Evolutionary conservation across 2,329 filamentous ascomycete genomes (phyloP).

Genomic region (Microdochium nivale): DNA sequence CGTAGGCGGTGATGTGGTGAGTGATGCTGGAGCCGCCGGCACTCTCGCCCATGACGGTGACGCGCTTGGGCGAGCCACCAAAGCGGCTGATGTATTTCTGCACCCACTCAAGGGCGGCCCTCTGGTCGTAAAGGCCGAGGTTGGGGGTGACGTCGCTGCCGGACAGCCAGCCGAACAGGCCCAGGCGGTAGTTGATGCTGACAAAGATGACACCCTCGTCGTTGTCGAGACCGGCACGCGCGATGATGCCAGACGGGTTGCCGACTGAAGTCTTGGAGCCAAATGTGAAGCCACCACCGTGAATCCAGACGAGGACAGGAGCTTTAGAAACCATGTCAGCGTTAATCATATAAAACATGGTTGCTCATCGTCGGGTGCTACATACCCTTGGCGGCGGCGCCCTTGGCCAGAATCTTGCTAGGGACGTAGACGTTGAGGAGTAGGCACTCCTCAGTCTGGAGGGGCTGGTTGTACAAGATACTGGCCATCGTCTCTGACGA

Average conservation of each 20-base stretch:
- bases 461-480: constrained; percentile 42
- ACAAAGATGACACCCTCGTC: constrained; percentile 53
- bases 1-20: constrained; percentile 38
- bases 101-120: constrained; percentile 66
- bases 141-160: constrained; percentile 62
- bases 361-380: background rate
- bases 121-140: constrained; percentile 64
- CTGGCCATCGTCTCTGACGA: constrained; percentile 51
- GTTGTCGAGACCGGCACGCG: constrained; percentile 5
- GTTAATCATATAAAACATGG: background rate
- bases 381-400: constrained; percentile 24
- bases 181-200: constrained; percentile 69
- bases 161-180: constrained; percentile 65
- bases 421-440: constrained; percentile 59
- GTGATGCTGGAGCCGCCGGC: constrained; percentile 47
- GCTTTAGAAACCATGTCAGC: constrained; percentile 2
- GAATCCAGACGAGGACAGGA: constrained; percentile 16
- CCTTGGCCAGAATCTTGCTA: constrained; percentile 28
- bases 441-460: constrained; percentile 55
- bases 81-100: constrained; percentile 70
- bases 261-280: constrained; percentile 27
- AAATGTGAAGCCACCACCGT: constrained; percentile 18
- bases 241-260: constrained; percentile 22
- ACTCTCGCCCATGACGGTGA: constrained; percentile 72
- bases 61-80: constrained; percentile 67